Evolutionary conservation across 75 land plant species (phyloP), one percentile per base, ranked within the genome.

Genomic region (Isoetes taiwanensis): DNA sequence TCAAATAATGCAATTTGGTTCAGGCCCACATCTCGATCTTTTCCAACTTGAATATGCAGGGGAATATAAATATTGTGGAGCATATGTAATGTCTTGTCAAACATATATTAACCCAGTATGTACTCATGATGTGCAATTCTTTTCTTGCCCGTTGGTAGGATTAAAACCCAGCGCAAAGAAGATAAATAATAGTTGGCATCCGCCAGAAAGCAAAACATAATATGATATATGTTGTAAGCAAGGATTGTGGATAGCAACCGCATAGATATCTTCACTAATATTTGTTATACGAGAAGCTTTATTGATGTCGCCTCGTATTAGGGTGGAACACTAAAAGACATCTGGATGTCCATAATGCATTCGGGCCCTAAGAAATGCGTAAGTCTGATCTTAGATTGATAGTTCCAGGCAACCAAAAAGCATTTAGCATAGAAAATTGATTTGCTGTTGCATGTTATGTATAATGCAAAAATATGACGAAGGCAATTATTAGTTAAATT

Each of bases 281-380:
- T 46, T 46, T 19, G 23, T 46, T 19, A 46, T 23, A 6, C 16
- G 16, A 19, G 50, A 46, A 8, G 50, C 50, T 46, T 46, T 46
- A n/a, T 23, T 46, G 16, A 46, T 46, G 50, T 23, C 50, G 4
- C 50, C 50, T 46, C 50, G 16, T 46, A 23, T 46, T 46, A 46
- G 16, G n/a, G 16, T 46, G 50, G n/a, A 46, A 46, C 12, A 46
- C 21, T 46, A 16, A 23, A 46, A 46, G 4, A 46, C 50, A 16
- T 46, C 50, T 46, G 50, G 50, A 46, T 46, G 50, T 19, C 50
- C 50, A 23, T 46, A 46, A 16, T 46, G 50, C 12, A 46, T 6
- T 23, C 50, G 50, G 25, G 23, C 50, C 19, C 50, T 46, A n/a
- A n/a, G n/a, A n/a, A n/a, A n/a, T n/a, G n/a, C n/a, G n/a, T n/a